Percentiles rank a stretch among this genome's conserved stretches.
Evolutionary conservation across 1,284 basidiomycete genomes (phyloP).

Genomic region (Moniliella sp.): DNA sequence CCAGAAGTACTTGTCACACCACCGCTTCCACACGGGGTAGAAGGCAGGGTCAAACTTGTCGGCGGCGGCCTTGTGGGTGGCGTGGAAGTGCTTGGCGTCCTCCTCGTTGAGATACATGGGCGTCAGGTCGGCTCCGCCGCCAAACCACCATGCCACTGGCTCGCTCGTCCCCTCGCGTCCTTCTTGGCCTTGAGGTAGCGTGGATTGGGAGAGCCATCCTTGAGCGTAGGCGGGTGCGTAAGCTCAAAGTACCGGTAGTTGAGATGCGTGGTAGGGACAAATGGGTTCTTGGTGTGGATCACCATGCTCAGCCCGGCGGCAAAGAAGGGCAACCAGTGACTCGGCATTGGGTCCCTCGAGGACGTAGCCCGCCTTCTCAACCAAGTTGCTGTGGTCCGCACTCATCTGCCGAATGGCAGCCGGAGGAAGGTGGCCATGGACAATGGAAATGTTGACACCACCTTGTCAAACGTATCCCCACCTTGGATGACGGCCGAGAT

Average conservation of each 20-base stretch:
- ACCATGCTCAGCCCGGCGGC: slow-evolving; percentile 77
- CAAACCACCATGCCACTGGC: slow-evolving; percentile 83
- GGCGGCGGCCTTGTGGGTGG: slow-evolving; percentile 54
- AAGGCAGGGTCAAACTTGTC: slow-evolving; percentile 50
- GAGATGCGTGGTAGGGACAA: slow-evolving; percentile 57
- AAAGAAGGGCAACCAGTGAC: slow-evolving; percentile 58
- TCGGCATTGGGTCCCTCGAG: slow-evolving; percentile 45
- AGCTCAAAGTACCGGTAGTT: slow-evolving; percentile 93
- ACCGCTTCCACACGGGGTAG: slow-evolving; percentile 66
- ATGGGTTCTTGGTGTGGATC: slow-evolving; percentile 74
- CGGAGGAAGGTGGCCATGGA: slow-evolving; percentile 68
- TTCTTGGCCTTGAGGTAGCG: slow-evolving; percentile 10
- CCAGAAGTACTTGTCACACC: slow-evolving; percentile 94
- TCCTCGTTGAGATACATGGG: slow-evolving; percentile 75
- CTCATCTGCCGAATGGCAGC: slow-evolving; percentile 80
- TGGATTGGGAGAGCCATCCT: slow-evolving; percentile 26
- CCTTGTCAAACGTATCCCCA: slow-evolving; percentile 67
- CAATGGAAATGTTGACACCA: slow-evolving; percentile 81
- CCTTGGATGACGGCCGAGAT: slow-evolving; percentile 65
- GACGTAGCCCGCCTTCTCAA: slow-evolving; percentile 21
- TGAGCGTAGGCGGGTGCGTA: slow-evolving; percentile 24
- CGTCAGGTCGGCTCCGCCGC: slow-evolving; percentile 85
- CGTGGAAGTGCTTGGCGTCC: slow-evolving; percentile 71
- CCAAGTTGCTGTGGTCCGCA: slow-evolving; percentile 53
- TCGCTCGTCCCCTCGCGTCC: slow-evolving; percentile 4